A percentile compares a stretch with the other conserved stretches of the same genome.
Conservation (phyloP, 805 yeast genomes). For the Lipomyces oligophaga region DNA sequence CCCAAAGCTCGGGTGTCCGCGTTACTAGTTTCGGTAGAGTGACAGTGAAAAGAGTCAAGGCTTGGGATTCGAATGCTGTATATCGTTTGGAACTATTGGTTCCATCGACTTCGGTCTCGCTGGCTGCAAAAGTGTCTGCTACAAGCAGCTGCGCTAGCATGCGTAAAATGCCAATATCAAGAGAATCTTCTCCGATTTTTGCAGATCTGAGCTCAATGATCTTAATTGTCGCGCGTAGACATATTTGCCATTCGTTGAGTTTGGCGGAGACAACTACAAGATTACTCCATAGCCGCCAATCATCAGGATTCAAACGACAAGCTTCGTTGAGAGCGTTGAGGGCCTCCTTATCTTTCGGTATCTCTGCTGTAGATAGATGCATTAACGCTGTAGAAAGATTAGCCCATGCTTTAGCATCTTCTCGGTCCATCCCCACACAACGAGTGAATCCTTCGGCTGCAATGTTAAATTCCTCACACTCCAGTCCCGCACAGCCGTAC, state of each 20-base stretch:
- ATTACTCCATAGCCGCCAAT: constrained; percentile 92
- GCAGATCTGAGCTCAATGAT: constrained; percentile 56
- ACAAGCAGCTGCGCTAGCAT: constrained; percentile 64
- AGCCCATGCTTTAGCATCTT: constrained; percentile 82
- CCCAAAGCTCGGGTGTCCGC: constrained; percentile 68
- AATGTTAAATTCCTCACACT: constrained; percentile 59
- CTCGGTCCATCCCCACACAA: constrained; percentile 80
- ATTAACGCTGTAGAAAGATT: constrained; percentile 80
- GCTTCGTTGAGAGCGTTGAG: constrained; percentile 82
- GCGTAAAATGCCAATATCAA: constrained; percentile 74
- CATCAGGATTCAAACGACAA: constrained; percentile 53
- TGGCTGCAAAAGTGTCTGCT: constrained; percentile 46
- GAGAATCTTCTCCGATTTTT: constrained; percentile 56
- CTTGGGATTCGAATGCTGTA: constrained; percentile 61
- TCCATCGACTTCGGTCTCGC: constrained; percentile 26
- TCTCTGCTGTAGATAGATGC: constrained; percentile 36
- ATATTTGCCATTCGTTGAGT: constrained; percentile 85
- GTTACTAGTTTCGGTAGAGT: constrained; percentile 66
- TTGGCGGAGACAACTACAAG: constrained; percentile 76
- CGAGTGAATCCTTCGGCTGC: constrained; percentile 92
- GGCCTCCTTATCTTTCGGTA: constrained; percentile 50
- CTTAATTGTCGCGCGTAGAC: constrained; percentile 65
- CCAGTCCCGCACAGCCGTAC: constrained; percentile 87
- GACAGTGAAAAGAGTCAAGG: constrained; percentile 67
- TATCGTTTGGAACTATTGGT: constrained; percentile 37